Conservation (phyloP, 2,329 filamentous ascomycete species). For the Erysiphe pulchra region DNA sequence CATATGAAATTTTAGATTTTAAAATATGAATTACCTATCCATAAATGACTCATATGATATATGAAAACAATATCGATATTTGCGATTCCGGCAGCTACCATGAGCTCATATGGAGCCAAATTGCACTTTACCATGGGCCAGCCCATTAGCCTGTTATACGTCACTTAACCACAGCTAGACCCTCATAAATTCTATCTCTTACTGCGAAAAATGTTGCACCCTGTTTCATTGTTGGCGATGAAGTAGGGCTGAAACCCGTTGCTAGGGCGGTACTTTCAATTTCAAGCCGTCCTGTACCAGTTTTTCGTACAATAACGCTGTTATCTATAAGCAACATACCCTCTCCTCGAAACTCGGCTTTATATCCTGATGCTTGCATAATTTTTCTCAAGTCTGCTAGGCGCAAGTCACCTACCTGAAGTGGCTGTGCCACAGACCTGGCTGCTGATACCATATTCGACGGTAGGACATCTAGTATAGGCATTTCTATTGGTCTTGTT, state of each 20-base stretch:
- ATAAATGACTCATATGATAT: too few relatives aligned
- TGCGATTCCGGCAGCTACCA: too few relatives aligned
- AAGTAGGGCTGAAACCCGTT: conserved; percentile 15
- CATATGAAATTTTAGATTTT: too few relatives aligned
- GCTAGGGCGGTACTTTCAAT: conserved; percentile 47
- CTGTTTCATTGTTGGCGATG: conserved; percentile 12
- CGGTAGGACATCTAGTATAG: conserved; percentile 23
- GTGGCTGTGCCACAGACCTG: conserved; percentile 54
- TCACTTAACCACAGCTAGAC: conserved; percentile 50
- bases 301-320: conserved; percentile 69
- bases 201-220: conserved; percentile 63
- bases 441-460: conserved; percentile 41
- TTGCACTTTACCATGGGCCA: too few relatives aligned
- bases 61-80: too few relatives aligned
- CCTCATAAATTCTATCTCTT: conserved; percentile 77
- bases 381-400: conserved; percentile 68
- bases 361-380: conserved; percentile 60
- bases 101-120: too few relatives aligned
- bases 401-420: conserved; percentile 82
- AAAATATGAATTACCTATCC: too few relatives aligned
- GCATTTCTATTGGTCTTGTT: conserved; percentile 5
- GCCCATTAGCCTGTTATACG: too few relatives aligned
- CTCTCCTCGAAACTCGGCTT: conserved; percentile 79
- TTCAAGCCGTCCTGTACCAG: conserved; percentile 63
- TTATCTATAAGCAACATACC: conserved; percentile 78